These are phyloP conservation scores for Talaromyces ruber DNA, from an alignment of 495 filamentous ascomycete genomes.

Conservation along the genomic window DNA sequence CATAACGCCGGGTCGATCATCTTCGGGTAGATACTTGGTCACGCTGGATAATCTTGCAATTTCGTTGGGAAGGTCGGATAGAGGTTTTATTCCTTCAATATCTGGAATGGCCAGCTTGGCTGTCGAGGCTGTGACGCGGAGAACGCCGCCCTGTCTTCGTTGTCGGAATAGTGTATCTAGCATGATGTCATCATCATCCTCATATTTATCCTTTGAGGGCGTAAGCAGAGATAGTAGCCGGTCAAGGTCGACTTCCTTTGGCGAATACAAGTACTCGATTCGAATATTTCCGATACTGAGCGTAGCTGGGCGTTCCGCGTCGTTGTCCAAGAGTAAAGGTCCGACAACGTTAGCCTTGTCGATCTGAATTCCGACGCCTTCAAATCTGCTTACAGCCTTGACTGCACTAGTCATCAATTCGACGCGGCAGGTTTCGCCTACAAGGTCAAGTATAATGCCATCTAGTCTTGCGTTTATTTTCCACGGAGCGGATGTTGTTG, in stretches of 20 bases:
- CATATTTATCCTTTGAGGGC: slow-evolving; percentile 86
- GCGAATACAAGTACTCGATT: slow-evolving; percentile 63
- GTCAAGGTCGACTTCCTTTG: slow-evolving; percentile 73
- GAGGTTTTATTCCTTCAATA: slow-evolving; percentile 48
- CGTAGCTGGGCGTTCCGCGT: slow-evolving; percentile 40
- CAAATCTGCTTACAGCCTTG: slow-evolving; percentile 65
- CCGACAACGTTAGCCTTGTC: slow-evolving; percentile 68
- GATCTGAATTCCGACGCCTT: slow-evolving; percentile 60
- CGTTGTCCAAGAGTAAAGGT: slow-evolving; percentile 44
- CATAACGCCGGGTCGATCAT: slow-evolving; percentile 85
- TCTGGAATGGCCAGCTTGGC: slow-evolving; percentile 49
- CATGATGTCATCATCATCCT: slow-evolving; percentile 88
- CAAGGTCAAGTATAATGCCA: slow-evolving; percentile 61
- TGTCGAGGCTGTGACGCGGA: slow-evolving; percentile 58
- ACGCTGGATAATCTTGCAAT: slow-evolving; percentile 74
- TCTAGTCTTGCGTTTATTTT: slow-evolving; percentile 74
- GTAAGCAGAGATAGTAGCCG: slow-evolving; percentile 78
- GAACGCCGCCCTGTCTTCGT: slow-evolving; percentile 77
- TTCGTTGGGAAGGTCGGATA: slow-evolving; percentile 69
- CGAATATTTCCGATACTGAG: slow-evolving; percentile 54
- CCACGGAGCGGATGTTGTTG: slow-evolving; percentile 29
- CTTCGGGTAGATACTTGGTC: slow-evolving; percentile 90
- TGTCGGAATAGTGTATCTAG: slow-evolving; percentile 88
- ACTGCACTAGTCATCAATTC: slow-evolving; percentile 66
- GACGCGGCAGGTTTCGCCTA: slow-evolving; percentile 70